Base-by-base conservation (phyloP, 2,329 filamentous ascomycete genomes). In the Diplodia sapinea region DNA sequence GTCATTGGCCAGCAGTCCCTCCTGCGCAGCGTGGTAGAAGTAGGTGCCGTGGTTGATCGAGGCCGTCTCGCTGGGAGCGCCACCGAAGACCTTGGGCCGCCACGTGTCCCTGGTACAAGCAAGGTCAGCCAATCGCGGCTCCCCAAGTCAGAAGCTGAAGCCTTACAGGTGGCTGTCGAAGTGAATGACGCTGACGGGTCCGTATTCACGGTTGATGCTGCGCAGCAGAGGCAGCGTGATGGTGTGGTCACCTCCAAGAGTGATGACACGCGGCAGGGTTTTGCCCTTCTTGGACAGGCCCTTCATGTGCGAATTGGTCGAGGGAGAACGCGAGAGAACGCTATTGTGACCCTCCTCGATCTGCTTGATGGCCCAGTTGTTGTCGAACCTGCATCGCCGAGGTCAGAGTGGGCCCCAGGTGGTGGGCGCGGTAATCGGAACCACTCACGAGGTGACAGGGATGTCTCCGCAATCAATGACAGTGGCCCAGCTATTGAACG, bases 21-120 rank as follows among this genome's bases (percentile, higher is more conserved):
- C 91, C 79, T 89, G 87, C 0, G 89, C 81, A 0, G 92, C 92
- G 76, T 94, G 91, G 80, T 90, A 95, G 81, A 96, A 96, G 82
- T 95, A 95, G 1, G 92, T 95, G 51, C 92, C 92, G 80, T 95
- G 91, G 80, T 95, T 96, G 81, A 96, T 89, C 70, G 85, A 85
- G 23, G 92, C 92, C 49, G 89, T 87, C 69, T 93, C 86, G 33
- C 87, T 91, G 0, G 92, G 92, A 0, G 91, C 89, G 36, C 92
- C 92, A 65, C 93, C 92, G 73, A 96, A 96, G 31, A 95, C 92
- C 77, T 94, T 94, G 52, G 92, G 93, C 68, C 87, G 88, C 91
- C 91, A 92, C 74, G 85, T 84, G 70, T 85, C 85, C 4, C 73
- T 80, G 17, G 65, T n/a, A 33, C 40, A 23, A 36, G 9, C 15